Base-by-base conservation (phyloP, 1,284 basidiomycete species). In the Caloboletus inedulis region DNA sequence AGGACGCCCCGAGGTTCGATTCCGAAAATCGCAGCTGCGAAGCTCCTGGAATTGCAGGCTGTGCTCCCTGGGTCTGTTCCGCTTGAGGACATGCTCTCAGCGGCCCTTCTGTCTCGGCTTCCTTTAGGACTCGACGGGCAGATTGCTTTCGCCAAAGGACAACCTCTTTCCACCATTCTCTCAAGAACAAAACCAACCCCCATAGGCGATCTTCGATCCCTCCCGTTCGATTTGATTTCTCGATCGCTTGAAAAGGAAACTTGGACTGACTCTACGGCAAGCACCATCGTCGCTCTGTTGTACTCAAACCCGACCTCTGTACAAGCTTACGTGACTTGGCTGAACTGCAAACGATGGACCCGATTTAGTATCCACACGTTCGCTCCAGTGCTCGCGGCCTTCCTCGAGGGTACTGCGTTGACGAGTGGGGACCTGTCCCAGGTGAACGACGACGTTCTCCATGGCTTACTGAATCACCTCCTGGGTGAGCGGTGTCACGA, bases 81-180 rank as follows among this genome's bases (percentile, higher is more conserved):
- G 1, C 65, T 84, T 1, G 79, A 84, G 36, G 68, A 75, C 13
- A 63, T 84, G 56, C 73, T 84, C 25, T 75, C 78, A 4, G 60
- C 62, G 4, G 68, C 72, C 1, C 48, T 81, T 1, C 60, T 70
- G 21, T 71, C 72, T 0, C 69, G 63, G 7, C 61, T 82, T 4
- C 80, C 80, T 2, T 55, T 69, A 7, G 73, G 74, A n/a, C 56
- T 75, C 37, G 69, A 77, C 40, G 78, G 79, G 13, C 54, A 47
- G 9, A 33, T 60, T 18, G 0, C 35, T 49, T 51, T 47, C 64
- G 18, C 33, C 45, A 37, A 55, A 54, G 34, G 48, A 44, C 19
- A 58, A 43, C 18, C 55, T 14, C 47, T 62, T 51, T 57, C 53
- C 46, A 59, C 57, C 58, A 59, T 54, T 60, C 44, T 51, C 53